A percentile compares a stretch with the other conserved stretches of the same genome.
Evolutionary conservation across 352 stramenopile species (phyloP).

Genomic region (Globisporangium barbulae): DNA sequence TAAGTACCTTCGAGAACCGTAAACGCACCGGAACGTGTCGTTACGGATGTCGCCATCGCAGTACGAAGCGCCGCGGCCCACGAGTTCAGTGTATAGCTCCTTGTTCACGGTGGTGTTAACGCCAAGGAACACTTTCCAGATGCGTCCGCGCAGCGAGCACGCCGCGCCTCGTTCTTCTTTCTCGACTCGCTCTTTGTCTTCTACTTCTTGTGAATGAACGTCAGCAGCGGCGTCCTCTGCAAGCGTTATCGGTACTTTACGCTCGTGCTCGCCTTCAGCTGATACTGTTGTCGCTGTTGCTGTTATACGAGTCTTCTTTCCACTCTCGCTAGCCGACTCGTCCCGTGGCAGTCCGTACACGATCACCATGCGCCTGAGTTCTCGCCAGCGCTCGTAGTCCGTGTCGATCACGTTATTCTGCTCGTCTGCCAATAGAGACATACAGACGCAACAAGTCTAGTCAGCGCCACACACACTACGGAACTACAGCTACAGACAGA

Average conservation of each 20-base stretch:
- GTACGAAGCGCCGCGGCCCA: constrained; percentile 67
- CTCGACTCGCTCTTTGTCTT: not conserved
- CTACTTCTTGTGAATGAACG: not conserved
- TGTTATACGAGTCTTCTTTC: not conserved
- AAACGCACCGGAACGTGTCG: constrained; percentile 79
- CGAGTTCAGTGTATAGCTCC: constrained; percentile 64
- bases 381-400: constrained; percentile 73
- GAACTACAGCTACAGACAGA: not conserved
- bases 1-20: not conserved
- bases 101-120: constrained; percentile 61
- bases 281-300: not conserved
- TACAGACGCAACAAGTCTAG: not conserved
- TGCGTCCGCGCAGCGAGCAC: constrained; percentile 74
- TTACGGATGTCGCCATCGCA: constrained; percentile 89
- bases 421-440: constrained; percentile 25
- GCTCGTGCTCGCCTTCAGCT: constrained; percentile 8
- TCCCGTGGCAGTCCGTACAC: constrained; percentile 68
- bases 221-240: not conserved
- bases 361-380: constrained; percentile 82
- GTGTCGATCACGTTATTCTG: constrained; percentile 36
- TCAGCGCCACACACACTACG: not conserved
- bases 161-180: not conserved
- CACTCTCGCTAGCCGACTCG: constrained; percentile 19
- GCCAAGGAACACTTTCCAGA: constrained; percentile 89
- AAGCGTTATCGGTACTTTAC: not conserved